phyloP scores from a whole-genome alignment of 768 basidiomycete genomes.

The Filobasidium floriforme region DNA sequence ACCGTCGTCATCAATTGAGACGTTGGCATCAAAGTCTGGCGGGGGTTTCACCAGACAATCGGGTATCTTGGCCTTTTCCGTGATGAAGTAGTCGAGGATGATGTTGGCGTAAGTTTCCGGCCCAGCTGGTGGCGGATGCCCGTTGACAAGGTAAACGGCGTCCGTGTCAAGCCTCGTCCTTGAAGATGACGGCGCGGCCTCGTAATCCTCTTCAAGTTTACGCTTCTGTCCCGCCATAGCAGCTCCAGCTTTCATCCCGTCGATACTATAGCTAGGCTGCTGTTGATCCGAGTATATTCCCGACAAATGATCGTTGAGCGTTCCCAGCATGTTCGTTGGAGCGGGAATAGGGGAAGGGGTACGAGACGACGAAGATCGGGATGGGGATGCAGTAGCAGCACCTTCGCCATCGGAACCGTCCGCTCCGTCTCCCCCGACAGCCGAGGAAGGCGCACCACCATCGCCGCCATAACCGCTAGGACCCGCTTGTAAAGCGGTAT shows the following conservation, averaged over 20 bases:
- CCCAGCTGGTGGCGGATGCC: constrained; percentile 14
- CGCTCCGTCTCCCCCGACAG: background rate
- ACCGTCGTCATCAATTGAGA: constrained; percentile 94
- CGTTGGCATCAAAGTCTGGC: constrained; percentile 84
- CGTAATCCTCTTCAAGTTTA: constrained; percentile 11
- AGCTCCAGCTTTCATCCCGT: constrained; percentile 28
- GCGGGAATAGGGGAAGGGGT: constrained; percentile 17
- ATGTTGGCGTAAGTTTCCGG: constrained; percentile 70
- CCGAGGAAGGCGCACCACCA: background rate
- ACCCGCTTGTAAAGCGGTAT: constrained; percentile 11
- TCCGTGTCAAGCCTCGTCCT: constrained; percentile 1
- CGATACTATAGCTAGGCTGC: constrained; percentile 13
- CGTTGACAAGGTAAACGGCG: background rate
- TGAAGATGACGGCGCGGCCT: constrained; percentile 8
- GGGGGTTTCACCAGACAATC: constrained; percentile 79
- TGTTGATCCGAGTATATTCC: constrained; percentile 10
- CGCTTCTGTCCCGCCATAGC: constrained; percentile 32
- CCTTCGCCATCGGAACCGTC: constrained; percentile 3
- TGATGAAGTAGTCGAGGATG: constrained; percentile 96
- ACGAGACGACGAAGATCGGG: constrained; percentile 13
- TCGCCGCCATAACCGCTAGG: constrained; percentile 2
- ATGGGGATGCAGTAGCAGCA: background rate
- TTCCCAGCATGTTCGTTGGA: constrained; percentile 12
- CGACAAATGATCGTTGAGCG: constrained; percentile 17
- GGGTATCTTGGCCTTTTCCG: constrained; percentile 87